Evolutionary conservation across 148 eudicot species (phyloP).

Genomic region (Rhododendron mucronatum): DNA sequence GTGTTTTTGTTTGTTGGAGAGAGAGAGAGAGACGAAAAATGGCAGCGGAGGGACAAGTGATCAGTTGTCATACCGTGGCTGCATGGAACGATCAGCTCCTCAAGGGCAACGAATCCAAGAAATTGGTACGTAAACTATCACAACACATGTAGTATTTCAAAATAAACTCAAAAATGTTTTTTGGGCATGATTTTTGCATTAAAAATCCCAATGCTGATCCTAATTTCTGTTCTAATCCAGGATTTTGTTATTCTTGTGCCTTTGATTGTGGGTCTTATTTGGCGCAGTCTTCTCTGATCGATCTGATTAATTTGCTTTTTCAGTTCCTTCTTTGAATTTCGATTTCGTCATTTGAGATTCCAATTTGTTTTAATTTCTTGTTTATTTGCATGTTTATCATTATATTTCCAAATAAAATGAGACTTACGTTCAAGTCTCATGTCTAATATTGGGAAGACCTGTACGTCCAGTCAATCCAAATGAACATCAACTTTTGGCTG

Average conservation of each 20-base stretch:
- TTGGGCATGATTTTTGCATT: not conserved
- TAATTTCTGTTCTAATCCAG: not conserved
- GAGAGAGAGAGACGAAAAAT: conserved; percentile 6
- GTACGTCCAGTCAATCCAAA: too few relatives aligned
- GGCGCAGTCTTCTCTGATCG: too few relatives aligned
- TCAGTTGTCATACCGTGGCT: conserved; percentile 33
- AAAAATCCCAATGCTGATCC: not conserved
- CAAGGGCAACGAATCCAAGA: conserved; percentile 30
- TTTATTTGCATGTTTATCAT: too few relatives aligned
- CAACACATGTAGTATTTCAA: not conserved
- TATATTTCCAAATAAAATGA: too few relatives aligned
- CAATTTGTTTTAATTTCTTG: too few relatives aligned
- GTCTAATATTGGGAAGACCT: too few relatives aligned
- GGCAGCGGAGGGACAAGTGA: conserved; percentile 46
- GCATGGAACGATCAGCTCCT: conserved; percentile 37
- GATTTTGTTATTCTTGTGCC: not conserved
- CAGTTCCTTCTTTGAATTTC: not conserved
- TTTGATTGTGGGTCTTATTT: not conserved
- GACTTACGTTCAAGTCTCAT: too few relatives aligned
- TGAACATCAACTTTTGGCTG: too few relatives aligned
- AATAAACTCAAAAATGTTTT: not conserved
- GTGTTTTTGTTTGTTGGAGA: too few relatives aligned
- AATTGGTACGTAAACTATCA: conserved; percentile 23
- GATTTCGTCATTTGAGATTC: not conserved
- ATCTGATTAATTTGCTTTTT: not conserved